Conservation (phyloP, 1,284 basidiomycete species). For the Acaromyces ingoldii region DNA sequence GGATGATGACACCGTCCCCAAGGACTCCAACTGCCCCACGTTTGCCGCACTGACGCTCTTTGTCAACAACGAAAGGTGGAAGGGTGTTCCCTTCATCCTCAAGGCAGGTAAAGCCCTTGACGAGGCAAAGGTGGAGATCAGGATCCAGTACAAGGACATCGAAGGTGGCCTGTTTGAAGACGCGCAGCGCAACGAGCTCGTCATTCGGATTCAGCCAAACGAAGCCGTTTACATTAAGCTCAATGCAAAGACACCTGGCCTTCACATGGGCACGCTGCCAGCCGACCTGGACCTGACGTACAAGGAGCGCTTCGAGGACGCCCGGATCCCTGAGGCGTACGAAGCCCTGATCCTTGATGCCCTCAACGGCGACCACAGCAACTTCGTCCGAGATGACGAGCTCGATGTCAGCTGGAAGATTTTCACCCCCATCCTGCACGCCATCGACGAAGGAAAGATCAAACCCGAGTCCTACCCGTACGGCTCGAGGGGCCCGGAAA, state of each 20-base stretch:
- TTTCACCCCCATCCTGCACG: constrained; percentile 50
- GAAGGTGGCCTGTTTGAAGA: constrained; percentile 27
- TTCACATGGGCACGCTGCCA: constrained; percentile 30
- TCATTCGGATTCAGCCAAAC: constrained; percentile 48
- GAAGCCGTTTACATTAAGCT: constrained; percentile 48
- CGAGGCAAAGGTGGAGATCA: constrained; percentile 49
- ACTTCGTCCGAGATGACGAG: constrained; percentile 52
- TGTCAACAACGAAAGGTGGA: constrained; percentile 48
- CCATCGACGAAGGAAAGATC: constrained; percentile 46
- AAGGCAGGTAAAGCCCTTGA: constrained; percentile 50
- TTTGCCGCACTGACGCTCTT: constrained; percentile 49
- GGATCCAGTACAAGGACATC: constrained; percentile 47
- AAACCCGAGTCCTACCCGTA: constrained; percentile 44
- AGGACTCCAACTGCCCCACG: constrained; percentile 52
- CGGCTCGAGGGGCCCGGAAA: constrained; percentile 41
- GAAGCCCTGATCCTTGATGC: constrained; percentile 51
- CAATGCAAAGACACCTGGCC: constrained; percentile 47
- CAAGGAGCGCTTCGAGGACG: constrained; percentile 38
- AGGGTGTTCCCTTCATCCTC: constrained; percentile 49
- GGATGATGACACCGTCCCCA: constrained; percentile 53
- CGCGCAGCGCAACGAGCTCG: constrained; percentile 46
- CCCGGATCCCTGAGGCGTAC: constrained; percentile 50
- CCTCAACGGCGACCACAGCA: constrained; percentile 50
- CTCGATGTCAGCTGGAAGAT: constrained; percentile 50
- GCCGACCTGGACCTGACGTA: constrained; percentile 43